phyloP scores from a whole-genome alignment of 768 basidiomycete genomes.

The Lentinula detonsa region DNA sequence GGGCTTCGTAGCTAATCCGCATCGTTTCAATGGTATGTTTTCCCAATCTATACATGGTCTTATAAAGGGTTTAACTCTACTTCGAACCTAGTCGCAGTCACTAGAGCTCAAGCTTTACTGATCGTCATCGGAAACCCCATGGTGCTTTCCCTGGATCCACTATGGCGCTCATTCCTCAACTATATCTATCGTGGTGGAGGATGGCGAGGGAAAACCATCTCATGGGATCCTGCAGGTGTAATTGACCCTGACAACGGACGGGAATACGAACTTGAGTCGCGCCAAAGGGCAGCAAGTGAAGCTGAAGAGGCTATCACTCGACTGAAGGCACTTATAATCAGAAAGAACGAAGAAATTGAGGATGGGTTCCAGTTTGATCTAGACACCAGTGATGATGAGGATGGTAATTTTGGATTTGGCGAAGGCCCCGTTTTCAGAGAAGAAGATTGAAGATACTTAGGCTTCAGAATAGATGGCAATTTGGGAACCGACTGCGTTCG shows the following conservation, averaged over 20 bases:
- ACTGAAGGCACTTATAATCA: conserved; percentile 13
- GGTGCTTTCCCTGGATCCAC: conserved; percentile 54
- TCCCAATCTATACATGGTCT: background rate
- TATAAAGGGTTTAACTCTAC: background rate
- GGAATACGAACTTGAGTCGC: conserved; percentile 10
- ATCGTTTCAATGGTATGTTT: conserved; percentile 32
- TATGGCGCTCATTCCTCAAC: conserved; percentile 58
- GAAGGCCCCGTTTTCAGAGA: conserved; percentile 12
- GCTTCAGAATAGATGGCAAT: too few relatives aligned
- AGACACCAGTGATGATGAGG: conserved; percentile 11
- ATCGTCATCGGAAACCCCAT: conserved; percentile 55
- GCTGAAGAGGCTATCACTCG: conserved; percentile 15
- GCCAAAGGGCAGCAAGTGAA: conserved; percentile 11
- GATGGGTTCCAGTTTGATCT: conserved; percentile 12
- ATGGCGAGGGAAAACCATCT: conserved; percentile 44
- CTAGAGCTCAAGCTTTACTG: conserved; percentile 54
- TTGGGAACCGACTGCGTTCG: too few relatives aligned
- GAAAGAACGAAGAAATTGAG: conserved; percentile 14
- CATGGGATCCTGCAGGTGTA: conserved; percentile 41
- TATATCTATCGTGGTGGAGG: conserved; percentile 48
- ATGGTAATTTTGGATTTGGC: conserved; percentile 4
- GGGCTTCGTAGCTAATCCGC: conserved; percentile 51
- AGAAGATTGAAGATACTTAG: conserved; percentile 9
- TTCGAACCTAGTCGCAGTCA: conserved; percentile 40
- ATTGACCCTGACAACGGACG: conserved; percentile 12